These are phyloP conservation scores for Linum trigynum DNA, from an alignment of 345 rosid species.

Conservation along the genomic window DNA sequence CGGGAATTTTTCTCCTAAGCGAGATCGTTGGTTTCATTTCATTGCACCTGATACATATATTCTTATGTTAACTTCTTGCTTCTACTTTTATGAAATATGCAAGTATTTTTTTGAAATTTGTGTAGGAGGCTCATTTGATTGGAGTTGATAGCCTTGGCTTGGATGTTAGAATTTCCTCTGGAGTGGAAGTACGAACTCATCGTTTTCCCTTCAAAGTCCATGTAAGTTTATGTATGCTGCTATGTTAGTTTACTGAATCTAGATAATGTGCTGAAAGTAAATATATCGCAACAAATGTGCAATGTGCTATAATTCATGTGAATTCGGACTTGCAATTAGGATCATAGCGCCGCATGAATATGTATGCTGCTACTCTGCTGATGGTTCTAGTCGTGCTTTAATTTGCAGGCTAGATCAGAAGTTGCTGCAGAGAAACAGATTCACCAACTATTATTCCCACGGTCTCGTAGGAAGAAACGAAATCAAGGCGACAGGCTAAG, in stretches of 20 bases:
- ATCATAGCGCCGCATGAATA: background rate
- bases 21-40: no score
- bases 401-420: conserved; percentile 57
- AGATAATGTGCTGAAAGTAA: background rate
- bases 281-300: conserved; percentile 1
- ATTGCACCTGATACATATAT: no score
- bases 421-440: conserved; percentile 82
- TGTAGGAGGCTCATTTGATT: conserved; percentile 61
- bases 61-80: no score
- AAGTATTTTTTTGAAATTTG: conserved; percentile 6
- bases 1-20: no score
- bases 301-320: background rate
- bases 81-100: background rate
- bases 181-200: conserved; percentile 69
- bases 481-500: conserved; percentile 31
- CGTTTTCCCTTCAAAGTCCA: conserved; percentile 81
- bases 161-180: conserved; percentile 69
- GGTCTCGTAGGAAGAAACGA: conserved; percentile 67
- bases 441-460: conserved; percentile 66
- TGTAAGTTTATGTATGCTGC: conserved; percentile 29
- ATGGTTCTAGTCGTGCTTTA: background rate
- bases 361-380: background rate
- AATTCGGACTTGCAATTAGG: background rate
- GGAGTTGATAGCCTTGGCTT: conserved; percentile 89
- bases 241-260: no score